phyloP scores from a whole-genome alignment of 1,139 yeast genomes.

The Yamadazyma friedrichii region DNA sequence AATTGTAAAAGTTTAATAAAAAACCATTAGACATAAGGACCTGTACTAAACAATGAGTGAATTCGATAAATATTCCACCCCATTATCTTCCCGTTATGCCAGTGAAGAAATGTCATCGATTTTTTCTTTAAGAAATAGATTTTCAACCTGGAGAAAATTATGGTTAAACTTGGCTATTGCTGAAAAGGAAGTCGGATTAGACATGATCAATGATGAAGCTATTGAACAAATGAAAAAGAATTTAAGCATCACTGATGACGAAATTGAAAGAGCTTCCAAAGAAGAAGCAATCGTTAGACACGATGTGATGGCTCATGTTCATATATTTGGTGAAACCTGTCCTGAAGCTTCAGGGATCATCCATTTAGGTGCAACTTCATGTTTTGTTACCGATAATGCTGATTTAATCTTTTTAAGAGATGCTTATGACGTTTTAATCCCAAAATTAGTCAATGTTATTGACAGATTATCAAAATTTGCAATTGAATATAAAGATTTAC shows the following conservation, averaged over 20 bases:
- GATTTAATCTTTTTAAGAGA: constrained; percentile 94
- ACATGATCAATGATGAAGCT: constrained; percentile 86
- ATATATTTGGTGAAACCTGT: constrained; percentile 85
- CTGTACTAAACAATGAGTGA: constrained; percentile 25
- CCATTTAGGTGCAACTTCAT: constrained; percentile 97
- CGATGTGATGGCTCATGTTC: constrained; percentile 99
- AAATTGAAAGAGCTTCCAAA: constrained; percentile 80
- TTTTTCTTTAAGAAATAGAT: constrained; percentile 90
- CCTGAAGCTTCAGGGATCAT: constrained; percentile 98
- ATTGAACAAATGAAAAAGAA: constrained; percentile 79
- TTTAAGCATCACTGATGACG: constrained; percentile 85
- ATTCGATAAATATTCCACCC: constrained; percentile 80
- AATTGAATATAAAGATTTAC: constrained; percentile 86
- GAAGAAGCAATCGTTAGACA: constrained; percentile 99
- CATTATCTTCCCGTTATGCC: constrained; percentile 94
- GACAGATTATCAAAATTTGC: constrained; percentile 89
- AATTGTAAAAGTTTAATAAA: background rate
- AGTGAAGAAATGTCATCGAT: constrained; percentile 94
- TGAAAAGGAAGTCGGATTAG: constrained; percentile 85
- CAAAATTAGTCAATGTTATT: constrained; percentile 93
- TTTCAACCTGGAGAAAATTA: constrained; percentile 96
- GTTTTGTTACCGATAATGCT: constrained; percentile 97
- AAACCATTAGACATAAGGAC: background rate
- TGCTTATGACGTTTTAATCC: constrained; percentile 89
- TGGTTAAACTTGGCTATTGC: constrained; percentile 97